Evolutionary conservation across 495 filamentous ascomycete genomes (phyloP).

Genomic region (Parathielavia appendiculata): DNA sequence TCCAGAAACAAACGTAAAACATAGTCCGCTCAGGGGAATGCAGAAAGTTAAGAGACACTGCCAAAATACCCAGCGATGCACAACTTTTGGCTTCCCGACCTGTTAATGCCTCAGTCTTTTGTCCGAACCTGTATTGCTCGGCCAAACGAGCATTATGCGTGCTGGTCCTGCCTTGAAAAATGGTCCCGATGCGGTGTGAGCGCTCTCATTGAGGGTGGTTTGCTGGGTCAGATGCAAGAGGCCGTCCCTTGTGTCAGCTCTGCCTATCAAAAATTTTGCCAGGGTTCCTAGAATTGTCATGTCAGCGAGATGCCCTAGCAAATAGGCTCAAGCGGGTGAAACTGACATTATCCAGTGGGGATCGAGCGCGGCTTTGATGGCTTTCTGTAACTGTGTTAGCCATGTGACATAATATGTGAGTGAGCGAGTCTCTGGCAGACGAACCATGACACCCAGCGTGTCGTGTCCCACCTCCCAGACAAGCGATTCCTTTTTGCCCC

Average conservation of each 20-base stretch:
- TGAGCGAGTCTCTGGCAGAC: background rate
- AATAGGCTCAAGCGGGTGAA: background rate
- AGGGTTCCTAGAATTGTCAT: constrained; percentile 52
- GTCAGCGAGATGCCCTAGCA: constrained; percentile 6
- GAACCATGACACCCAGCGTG: constrained; percentile 73
- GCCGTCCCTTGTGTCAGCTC: background rate
- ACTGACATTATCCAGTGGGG: constrained; percentile 72
- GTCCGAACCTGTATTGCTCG: background rate
- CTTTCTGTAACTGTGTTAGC: constrained; percentile 39
- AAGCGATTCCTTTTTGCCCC: constrained; percentile 80
- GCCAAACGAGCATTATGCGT: background rate
- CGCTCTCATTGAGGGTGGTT: background rate
- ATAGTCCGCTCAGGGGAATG: too few relatives aligned
- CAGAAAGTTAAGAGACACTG: background rate
- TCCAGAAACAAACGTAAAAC: too few relatives aligned
- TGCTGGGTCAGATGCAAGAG: background rate
- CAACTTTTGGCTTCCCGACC: background rate
- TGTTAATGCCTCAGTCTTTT: background rate
- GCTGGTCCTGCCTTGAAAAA: constrained; percentile 2
- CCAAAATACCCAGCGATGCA: background rate
- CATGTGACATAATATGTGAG: background rate
- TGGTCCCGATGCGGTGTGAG: background rate
- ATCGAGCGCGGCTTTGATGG: constrained; percentile 78
- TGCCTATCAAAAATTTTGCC: constrained; percentile 77
- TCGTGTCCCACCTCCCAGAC: constrained; percentile 75